Evolutionary conservation across 208 protist genomes (phyloP).

Genomic region (Acanthamoeba polyphaga): DNA sequence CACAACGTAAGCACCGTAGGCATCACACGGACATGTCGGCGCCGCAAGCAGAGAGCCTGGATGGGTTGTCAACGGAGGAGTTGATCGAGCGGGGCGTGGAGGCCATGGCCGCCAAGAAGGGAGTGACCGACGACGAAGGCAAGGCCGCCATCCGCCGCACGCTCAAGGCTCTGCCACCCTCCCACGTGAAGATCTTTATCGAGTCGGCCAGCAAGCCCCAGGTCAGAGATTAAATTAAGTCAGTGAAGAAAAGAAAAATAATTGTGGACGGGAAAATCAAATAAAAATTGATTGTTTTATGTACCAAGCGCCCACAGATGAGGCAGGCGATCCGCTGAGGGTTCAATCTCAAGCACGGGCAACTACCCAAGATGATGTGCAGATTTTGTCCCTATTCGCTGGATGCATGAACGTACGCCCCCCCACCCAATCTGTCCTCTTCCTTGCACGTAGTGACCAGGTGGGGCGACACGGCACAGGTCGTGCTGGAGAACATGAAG

Average conservation of each 20-base stretch:
- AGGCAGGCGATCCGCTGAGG: neutral
- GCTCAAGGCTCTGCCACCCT: neutral
- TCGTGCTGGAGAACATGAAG: neutral
- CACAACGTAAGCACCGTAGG: too few species aligned
- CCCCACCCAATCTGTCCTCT: too few species aligned
- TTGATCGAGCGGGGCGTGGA: slow-evolving; percentile 5
- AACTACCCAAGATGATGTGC: too few species aligned
- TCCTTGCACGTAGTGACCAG: neutral
- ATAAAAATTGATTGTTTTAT: neutral
- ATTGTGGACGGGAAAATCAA: neutral
- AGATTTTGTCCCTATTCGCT: neutral
- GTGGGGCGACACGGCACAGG: neutral
- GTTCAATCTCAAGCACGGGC: too few species aligned
- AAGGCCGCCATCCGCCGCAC: slow-evolving; percentile 20
- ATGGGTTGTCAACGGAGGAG: neutral
- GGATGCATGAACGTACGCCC: neutral
- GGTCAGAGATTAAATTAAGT: too few species aligned
- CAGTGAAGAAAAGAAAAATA: neutral
- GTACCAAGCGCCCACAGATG: neutral
- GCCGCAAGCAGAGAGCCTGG: neutral
- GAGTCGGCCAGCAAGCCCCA: neutral
- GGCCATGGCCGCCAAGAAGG: slow-evolving; percentile 35
- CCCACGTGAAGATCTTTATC: slow-evolving; percentile 42
- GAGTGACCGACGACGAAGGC: slow-evolving; percentile 9
- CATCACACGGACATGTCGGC: neutral